Evolutionary conservation across 139 green algal species (phyloP), one percentile per base, ranked within the genome.

Genomic region (Chlorella sp.): DNA sequence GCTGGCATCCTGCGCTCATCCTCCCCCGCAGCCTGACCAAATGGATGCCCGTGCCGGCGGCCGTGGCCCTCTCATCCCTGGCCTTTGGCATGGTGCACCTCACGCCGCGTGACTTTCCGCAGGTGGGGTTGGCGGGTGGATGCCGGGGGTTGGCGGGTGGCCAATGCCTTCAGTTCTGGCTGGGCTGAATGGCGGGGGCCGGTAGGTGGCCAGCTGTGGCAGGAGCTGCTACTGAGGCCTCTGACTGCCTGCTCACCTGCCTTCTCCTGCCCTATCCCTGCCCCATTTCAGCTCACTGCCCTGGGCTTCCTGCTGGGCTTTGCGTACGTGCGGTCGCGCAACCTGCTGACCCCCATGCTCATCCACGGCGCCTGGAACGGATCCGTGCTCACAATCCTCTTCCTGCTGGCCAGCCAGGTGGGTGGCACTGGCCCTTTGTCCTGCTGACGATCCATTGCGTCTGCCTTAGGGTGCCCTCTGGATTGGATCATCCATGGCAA

Each of bases 351-450:
- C 26, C 94, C 95, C 56, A 98, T 98, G 82, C 70, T 98, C 70
- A 97, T 98, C 60, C 95, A 98, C 74, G 94, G 94, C 72, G 88
- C 87, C 11, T 98, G 94, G 94, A 98, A 98, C 90, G 90, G 89
- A 63, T 85, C 74, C 0, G 95, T 98, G 70, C 87, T 98, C 18
- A 91, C 86, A 32, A 78, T 96, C 60, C 88, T 98, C 80, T 97
- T 93, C 78, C 78, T 65, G 72, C 86, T 97, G 51, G 85, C 91
- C 1, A 60, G 76, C 2, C 83, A 82, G 51, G 51, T 60, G 51
- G 51, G 51, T 51, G 9, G 6, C 44, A 51, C 7, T n/a, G n/a
- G n/a, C n/a, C n/a, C n/a, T n/a, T n/a, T n/a, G n/a, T n/a, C n/a
- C 44, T 51, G 44, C 44, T 51, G 44, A n/a, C n/a, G n/a, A n/a